Conservation (phyloP, 1,284 basidiomycete genomes). For the Malassezia dermatis region DNA sequence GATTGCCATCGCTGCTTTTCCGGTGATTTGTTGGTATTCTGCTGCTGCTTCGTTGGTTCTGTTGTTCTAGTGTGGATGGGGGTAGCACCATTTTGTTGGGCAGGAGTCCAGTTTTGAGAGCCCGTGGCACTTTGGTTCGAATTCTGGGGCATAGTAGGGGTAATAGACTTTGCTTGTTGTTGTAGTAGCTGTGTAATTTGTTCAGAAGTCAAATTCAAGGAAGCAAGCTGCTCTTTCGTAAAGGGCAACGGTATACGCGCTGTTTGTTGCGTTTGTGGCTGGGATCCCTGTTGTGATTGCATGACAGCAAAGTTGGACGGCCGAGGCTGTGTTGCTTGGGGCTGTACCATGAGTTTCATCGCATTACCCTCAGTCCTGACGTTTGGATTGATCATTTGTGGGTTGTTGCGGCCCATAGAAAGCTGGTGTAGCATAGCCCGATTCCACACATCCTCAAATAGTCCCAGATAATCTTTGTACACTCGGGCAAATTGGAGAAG, state of each 20-base stretch:
- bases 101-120: neutral
- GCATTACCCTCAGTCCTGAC: neutral
- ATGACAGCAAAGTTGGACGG: neutral
- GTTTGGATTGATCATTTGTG: neutral
- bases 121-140: neutral
- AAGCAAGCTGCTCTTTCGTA: slow-evolving; percentile 25
- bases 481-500: slow-evolving; percentile 28
- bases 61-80: neutral
- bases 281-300: neutral
- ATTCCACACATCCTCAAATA: slow-evolving; percentile 42
- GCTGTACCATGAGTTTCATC: neutral
- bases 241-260: slow-evolving; percentile 7
- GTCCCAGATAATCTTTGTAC: slow-evolving; percentile 31
- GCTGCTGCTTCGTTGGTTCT: neutral
- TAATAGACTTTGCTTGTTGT: slow-evolving; percentile 10
- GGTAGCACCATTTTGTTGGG: neutral
- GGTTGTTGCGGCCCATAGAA: slow-evolving; percentile 18
- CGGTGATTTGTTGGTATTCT: neutral
- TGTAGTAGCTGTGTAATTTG: slow-evolving; percentile 28
- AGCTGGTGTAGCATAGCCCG: slow-evolving; percentile 38
- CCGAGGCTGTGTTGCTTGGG: neutral
- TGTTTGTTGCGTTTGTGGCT: neutral
- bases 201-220: slow-evolving; percentile 22
- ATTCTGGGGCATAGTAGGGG: neutral
- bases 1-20: neutral